phyloP scores from a whole-genome alignment of 2,329 filamentous ascomycete species.

The Stagonosporopsis rhizophila region DNA sequence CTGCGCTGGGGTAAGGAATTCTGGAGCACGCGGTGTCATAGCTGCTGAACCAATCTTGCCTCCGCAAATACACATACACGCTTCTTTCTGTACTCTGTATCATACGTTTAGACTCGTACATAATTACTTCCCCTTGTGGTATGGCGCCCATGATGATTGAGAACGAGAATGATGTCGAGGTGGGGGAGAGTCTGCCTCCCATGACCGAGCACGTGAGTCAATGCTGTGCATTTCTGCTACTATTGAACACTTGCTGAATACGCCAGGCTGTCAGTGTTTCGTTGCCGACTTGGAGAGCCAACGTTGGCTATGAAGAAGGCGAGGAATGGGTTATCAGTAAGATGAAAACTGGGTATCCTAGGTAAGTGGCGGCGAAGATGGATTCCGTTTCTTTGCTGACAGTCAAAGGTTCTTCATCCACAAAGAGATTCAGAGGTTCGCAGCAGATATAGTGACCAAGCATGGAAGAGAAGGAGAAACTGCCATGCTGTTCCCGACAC shows the following conservation, averaged over 20 bases:
- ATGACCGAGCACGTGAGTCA: slow-evolving; percentile 51
- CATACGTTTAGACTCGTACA: slow-evolving; percentile 3
- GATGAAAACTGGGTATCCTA: slow-evolving; percentile 91
- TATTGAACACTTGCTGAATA: slow-evolving; percentile 23
- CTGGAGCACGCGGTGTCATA: slow-evolving; percentile 15
- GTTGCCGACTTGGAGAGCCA: slow-evolving; percentile 88
- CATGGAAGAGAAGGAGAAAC: slow-evolving; percentile 69
- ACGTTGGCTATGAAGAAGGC: slow-evolving; percentile 93
- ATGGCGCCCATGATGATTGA: slow-evolving; percentile 34
- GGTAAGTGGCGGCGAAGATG: slow-evolving; percentile 56
- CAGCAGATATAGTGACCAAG: slow-evolving; percentile 68
- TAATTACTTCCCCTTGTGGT: slow-evolving; percentile 13
- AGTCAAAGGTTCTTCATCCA: slow-evolving; percentile 84
- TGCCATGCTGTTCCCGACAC: slow-evolving; percentile 84
- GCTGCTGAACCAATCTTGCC: slow-evolving; percentile 12
- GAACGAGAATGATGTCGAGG: slow-evolving; percentile 45
- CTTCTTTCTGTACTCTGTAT: slow-evolving; percentile 8
- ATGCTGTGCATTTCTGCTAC: slow-evolving; percentile 6
- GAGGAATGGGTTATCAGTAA: slow-evolving; percentile 82
- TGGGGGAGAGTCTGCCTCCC: slow-evolving; percentile 49
- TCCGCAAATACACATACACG: slow-evolving; percentile 11
- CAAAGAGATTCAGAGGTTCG: slow-evolving; percentile 77
- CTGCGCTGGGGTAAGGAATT: slow-evolving; percentile 10
- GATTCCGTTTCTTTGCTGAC: slow-evolving; percentile 19
- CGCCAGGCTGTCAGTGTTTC: slow-evolving; percentile 91